A percentile compares a stretch with the other conserved stretches of the same genome.
phyloP scores from a whole-genome alignment of 805 yeast species.

The Candida incommunis region DNA sequence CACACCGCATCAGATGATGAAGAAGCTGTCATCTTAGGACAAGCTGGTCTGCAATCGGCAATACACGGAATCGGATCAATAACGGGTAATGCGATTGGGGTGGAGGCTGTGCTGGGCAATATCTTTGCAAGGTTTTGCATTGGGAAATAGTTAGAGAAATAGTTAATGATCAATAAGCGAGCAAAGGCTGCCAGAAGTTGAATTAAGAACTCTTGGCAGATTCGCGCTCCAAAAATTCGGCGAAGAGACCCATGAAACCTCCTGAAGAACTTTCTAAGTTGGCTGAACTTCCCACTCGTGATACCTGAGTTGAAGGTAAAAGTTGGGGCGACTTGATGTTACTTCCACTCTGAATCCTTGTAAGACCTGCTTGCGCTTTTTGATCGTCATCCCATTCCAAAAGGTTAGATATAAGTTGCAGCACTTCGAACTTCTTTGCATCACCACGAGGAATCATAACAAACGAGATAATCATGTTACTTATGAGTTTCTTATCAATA shows the following conservation, averaged over 20 bases:
- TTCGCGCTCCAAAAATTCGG: slow-evolving; percentile 23
- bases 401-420: slow-evolving; percentile 68
- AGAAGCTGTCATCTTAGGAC: slow-evolving; percentile 66
- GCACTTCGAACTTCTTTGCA: slow-evolving; percentile 84
- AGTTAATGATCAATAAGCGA: background rate
- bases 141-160: slow-evolving; percentile 48
- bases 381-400: slow-evolving; percentile 73
- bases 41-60: slow-evolving; percentile 60
- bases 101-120: slow-evolving; percentile 82
- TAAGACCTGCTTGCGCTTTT: slow-evolving; percentile 20
- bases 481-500: slow-evolving; percentile 78
- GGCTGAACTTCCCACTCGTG: background rate
- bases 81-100: slow-evolving; percentile 78
- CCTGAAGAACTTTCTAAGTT: slow-evolving; percentile 8
- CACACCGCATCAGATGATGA: slow-evolving; percentile 18
- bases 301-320: background rate
- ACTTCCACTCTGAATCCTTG: slow-evolving; percentile 7
- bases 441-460: slow-evolving; percentile 84
- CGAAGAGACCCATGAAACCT: slow-evolving; percentile 25
- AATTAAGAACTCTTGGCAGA: slow-evolving; percentile 10
- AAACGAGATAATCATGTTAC: slow-evolving; percentile 76
- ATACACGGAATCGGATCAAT: slow-evolving; percentile 83
- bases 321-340: slow-evolving; percentile 5
- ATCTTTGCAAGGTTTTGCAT: slow-evolving; percentile 89
- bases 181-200: background rate